Percentiles rank a stretch among this genome's conserved stretches.
phyloP scores from a whole-genome alignment of 2,329 filamentous ascomycete genomes.

The Xylariales sp. region DNA sequence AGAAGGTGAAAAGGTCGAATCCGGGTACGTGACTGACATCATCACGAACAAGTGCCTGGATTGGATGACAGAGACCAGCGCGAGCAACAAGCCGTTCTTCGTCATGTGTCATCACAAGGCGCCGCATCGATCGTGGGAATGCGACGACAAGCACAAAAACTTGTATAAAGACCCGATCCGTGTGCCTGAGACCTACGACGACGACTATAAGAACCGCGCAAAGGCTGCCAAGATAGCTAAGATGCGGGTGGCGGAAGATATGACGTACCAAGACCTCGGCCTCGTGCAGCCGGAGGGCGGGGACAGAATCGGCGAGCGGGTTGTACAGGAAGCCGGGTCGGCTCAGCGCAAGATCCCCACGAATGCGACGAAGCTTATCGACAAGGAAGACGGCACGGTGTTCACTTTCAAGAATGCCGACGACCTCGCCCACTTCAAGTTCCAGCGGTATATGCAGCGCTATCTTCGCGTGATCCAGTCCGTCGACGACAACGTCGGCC shows the following conservation, averaged over 20 bases:
- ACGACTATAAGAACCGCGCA: conserved; percentile 66
- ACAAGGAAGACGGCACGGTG: conserved; percentile 45
- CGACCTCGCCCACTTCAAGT: conserved; percentile 65
- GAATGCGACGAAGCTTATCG: conserved; percentile 46
- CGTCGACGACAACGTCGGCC: conserved; percentile 64
- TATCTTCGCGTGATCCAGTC: conserved; percentile 64
- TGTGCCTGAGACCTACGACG: conserved; percentile 63
- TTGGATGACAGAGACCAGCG: not conserved
- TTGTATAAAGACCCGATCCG: conserved; percentile 60
- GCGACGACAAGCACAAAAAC: conserved; percentile 52
- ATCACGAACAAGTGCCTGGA: conserved; percentile 62
- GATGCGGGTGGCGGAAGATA: conserved; percentile 23
- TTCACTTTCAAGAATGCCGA: conserved; percentile 57
- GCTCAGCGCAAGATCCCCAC: conserved; percentile 43
- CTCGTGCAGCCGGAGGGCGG: conserved; percentile 23
- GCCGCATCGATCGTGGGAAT: conserved; percentile 52
- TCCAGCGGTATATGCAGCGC: conserved; percentile 66
- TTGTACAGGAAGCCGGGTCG: conserved; percentile 1
- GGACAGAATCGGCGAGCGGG: conserved; percentile 9
- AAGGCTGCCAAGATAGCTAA: conserved; percentile 60
- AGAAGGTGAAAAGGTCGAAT: conserved; percentile 47
- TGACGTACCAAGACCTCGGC: conserved; percentile 21
- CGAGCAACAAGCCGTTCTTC: conserved; percentile 57
- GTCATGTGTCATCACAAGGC: conserved; percentile 69
- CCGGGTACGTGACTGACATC: conserved; percentile 63